Evolutionary conservation across 208 protist genomes (phyloP), one percentile per base, ranked within the genome.

Genomic region (Crithidia expoeki): DNA sequence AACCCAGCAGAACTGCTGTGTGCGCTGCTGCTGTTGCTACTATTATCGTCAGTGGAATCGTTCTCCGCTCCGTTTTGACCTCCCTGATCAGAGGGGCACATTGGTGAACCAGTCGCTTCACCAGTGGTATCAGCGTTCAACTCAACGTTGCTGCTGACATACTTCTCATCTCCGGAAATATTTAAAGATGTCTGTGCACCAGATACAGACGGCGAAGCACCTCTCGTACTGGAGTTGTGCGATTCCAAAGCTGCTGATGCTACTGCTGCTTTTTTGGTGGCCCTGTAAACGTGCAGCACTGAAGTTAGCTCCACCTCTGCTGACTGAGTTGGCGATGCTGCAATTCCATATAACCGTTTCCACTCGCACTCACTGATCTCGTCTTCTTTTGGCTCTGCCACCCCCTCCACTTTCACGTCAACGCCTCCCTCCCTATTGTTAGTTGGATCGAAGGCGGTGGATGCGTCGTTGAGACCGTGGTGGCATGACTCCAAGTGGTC

Each of bases 401-500:
- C 10, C 1, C 53, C 11, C 16, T 23, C 33, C 32, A 12, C 19
- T 2, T 12, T 34, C n/a, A 10, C 28, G 3, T 23, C 40, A 14
- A 16, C 30, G 32, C 2, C 27, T 14, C 36, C 36, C 5, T 40
- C 36, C n/a, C n/a, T n/a, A n/a, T n/a, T n/a, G n/a, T n/a, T n/a
- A n/a, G n/a, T n/a, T n/a, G n/a, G n/a, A n/a, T n/a, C n/a, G 42
- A 25, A 36, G 50, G 10, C 2, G 21, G 14, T 10, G 12, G 38
- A 10, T 4, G 47, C 36, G 0, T 23, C 38, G 40, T 5, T 40
- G 34, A 30, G 58, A 4, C 12, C 7, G 14, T 56, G 72, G 58
- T 89, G 81, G 50, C 46, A 60, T 10, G 58, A 36, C 19, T 84
- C 81, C n/a, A 94, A 49, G 72, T 94, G 89, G 52, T 89, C 80